Percentiles rank a stretch among this genome's conserved stretches.
phyloP scores from a whole-genome alignment of 345 rosid species.

The Citrus mangshanensis region DNA sequence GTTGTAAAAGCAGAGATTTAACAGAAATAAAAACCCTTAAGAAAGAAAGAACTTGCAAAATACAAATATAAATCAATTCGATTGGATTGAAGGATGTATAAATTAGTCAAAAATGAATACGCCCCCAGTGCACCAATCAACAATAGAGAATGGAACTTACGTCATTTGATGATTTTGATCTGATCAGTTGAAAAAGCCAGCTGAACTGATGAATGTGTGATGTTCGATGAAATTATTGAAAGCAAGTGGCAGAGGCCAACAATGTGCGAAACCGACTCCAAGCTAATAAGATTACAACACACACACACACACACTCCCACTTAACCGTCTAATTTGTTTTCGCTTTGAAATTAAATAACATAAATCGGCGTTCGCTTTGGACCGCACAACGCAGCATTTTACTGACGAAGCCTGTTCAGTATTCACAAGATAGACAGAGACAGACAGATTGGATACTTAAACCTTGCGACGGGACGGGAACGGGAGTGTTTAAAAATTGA shows the following conservation, averaged over 20 bases:
- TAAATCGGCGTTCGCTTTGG: not conserved
- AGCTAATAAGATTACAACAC: not conserved
- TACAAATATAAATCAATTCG: not conserved
- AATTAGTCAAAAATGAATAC: too few species aligned
- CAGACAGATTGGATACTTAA: too few species aligned
- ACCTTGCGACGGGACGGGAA: too few species aligned
- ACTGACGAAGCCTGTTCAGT: not conserved
- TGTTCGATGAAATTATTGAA: not conserved
- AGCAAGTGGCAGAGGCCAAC: constrained; percentile 1
- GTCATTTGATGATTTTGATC: not conserved
- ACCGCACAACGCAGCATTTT: constrained; percentile 28
- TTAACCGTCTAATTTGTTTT: constrained; percentile 16
- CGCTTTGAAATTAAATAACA: not conserved
- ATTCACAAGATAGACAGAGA: too few species aligned
- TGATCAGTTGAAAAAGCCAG: not conserved
- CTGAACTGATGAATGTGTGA: not conserved
- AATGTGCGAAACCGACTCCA: not conserved
- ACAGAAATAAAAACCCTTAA: too few species aligned
- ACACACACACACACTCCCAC: too few species aligned
- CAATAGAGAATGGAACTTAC: constrained; percentile 15
- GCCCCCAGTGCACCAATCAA: not conserved
- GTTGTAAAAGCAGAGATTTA: constrained; percentile 1
- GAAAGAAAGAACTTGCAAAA: too few species aligned
- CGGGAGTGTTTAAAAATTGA: too few species aligned
- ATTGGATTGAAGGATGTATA: too few species aligned